Percentiles rank a stretch among this genome's conserved stretches.
Evolutionary conservation across 345 rosid species (phyloP).

Genomic region (Gossypium mustelinum): DNA sequence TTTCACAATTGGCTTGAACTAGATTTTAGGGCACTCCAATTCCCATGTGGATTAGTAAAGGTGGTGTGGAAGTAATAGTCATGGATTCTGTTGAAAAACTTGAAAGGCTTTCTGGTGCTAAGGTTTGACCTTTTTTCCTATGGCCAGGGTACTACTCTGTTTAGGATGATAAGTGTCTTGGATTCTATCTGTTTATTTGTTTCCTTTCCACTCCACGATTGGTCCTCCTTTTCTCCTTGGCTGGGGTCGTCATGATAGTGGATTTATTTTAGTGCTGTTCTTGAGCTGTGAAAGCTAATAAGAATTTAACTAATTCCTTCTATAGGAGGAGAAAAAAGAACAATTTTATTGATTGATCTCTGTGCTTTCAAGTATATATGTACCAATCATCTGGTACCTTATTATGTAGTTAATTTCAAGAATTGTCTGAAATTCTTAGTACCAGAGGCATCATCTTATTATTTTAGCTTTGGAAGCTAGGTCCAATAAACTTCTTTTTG

Average conservation of each 20-base stretch:
- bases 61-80: constrained; percentile 67
- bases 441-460: neutral
- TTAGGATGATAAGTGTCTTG: neutral
- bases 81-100: constrained; percentile 83
- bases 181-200: neutral
- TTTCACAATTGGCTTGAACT: constrained; percentile 99
- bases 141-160: neutral
- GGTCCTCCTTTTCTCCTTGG: neutral
- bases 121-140: constrained; percentile 43
- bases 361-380: neutral
- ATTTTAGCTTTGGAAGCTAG: neutral
- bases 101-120: constrained; percentile 82
- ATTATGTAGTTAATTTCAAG: neutral
- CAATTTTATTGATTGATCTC: neutral
- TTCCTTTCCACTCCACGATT: neutral
- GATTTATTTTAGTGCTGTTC: neutral
- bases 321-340: neutral
- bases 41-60: constrained; percentile 90
- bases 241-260: neutral
- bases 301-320: neutral
- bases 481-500: no score
- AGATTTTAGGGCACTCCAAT: constrained; percentile 99
- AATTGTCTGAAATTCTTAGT: constrained; percentile 1
- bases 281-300: neutral
- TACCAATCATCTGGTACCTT: no score